A percentile compares a stretch with the other conserved stretches of the same genome.
These are phyloP conservation scores for Phytophthora fragariaefolia DNA, from an alignment of 352 stramenopile species.

Conservation along the genomic window DNA sequence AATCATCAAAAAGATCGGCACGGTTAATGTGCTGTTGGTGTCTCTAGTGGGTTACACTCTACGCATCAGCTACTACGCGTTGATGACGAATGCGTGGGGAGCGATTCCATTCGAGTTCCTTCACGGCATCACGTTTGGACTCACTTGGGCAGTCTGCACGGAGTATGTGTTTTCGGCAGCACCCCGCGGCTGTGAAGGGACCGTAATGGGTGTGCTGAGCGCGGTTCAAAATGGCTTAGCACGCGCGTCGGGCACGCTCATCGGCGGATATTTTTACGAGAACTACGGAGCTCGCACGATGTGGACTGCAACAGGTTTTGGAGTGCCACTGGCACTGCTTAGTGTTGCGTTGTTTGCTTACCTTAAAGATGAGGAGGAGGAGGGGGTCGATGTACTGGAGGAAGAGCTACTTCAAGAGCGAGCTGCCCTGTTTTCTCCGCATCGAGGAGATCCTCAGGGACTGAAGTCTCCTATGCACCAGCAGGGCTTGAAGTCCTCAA, in stretches of 20 bases:
- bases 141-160: conserved; percentile 72
- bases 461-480: conserved; percentile 27
- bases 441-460: conserved; percentile 28
- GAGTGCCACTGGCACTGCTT: conserved; percentile 65
- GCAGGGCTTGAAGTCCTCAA: conserved; percentile 18
- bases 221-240: conserved; percentile 74
- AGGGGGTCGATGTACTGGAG: conserved; percentile 2
- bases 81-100: conserved; percentile 80
- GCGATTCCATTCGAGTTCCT: conserved; percentile 82
- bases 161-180: conserved; percentile 74
- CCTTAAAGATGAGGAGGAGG: conserved; percentile 53
- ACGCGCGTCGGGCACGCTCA: conserved; percentile 60
- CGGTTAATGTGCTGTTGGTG: conserved; percentile 68
- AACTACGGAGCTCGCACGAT: conserved; percentile 66
- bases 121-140: conserved; percentile 73
- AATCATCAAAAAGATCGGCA: conserved; percentile 72
- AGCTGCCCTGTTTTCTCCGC: conserved; percentile 32
- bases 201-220: conserved; percentile 76
- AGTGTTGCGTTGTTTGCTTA: conserved; percentile 66
- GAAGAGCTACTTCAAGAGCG: conserved; percentile 27
- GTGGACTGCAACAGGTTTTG: conserved; percentile 68
- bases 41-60: conserved; percentile 67
- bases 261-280: conserved; percentile 82
- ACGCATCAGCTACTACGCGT: conserved; percentile 68
- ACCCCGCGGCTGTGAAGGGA: conserved; percentile 62